Conservation (phyloP, 106 monocot species). For the Narthecium ossifragum region DNA sequence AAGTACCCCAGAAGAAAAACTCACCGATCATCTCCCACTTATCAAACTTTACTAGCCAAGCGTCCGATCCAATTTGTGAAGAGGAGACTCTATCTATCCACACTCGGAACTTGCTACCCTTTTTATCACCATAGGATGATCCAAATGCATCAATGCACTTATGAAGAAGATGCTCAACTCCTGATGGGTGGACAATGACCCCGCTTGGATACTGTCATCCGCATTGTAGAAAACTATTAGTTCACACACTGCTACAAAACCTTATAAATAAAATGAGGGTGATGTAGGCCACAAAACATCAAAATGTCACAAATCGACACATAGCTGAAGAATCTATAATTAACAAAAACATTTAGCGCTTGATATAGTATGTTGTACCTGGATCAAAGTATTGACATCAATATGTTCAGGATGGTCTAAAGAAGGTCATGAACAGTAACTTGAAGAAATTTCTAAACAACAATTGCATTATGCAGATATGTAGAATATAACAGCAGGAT, state of each 20-base stretch:
- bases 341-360: too few relatives aligned
- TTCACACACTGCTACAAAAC: not conserved
- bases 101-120: slow-evolving; percentile 52
- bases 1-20: not conserved
- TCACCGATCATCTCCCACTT: slow-evolving; percentile 83
- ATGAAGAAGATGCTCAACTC: slow-evolving; percentile 46
- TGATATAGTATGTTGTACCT: too few relatives aligned
- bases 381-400: too few relatives aligned
- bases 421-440: too few relatives aligned
- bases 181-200: slow-evolving; percentile 63
- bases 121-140: slow-evolving; percentile 50
- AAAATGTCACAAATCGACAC: too few relatives aligned
- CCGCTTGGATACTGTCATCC: slow-evolving; percentile 42
- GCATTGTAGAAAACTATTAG: slow-evolving; percentile 5
- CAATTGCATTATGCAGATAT: not conserved
- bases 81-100: slow-evolving; percentile 74
- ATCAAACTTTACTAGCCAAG: slow-evolving; percentile 80
- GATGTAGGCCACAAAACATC: too few relatives aligned
- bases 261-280: too few relatives aligned
- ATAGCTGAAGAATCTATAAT: too few relatives aligned
- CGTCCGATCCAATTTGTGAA: slow-evolving; percentile 37
- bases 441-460: too few relatives aligned
- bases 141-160: slow-evolving; percentile 41
- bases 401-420: too few relatives aligned
- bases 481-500: not conserved